phyloP scores from a whole-genome alignment of 257 asterid species.

The Solanum lycopersicoides region DNA sequence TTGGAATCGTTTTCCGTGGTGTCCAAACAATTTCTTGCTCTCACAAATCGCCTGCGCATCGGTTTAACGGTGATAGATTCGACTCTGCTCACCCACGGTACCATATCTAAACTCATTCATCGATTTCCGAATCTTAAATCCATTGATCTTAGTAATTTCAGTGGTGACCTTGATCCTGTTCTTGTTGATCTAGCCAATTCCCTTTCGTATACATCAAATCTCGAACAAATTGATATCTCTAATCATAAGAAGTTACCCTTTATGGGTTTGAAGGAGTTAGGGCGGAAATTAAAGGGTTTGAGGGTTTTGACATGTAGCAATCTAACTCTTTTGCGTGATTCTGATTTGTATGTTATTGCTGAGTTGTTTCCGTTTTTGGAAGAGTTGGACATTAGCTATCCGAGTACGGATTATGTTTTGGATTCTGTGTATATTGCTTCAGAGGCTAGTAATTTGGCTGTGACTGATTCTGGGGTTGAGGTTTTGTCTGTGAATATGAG shows the following conservation, averaged over 20 bases:
- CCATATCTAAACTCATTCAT: not conserved
- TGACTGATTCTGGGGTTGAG: conserved; percentile 9
- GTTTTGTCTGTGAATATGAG: not conserved
- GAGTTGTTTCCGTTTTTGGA: not conserved
- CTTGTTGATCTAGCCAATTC: not conserved
- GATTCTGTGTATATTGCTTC: not conserved
- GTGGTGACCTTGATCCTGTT: not conserved
- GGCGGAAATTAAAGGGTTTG: not conserved
- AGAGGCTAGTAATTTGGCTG: not conserved
- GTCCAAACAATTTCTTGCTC: conserved; percentile 2
- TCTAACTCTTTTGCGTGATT: not conserved
- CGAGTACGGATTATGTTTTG: not conserved
- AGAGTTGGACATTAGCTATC: conserved; percentile 8
- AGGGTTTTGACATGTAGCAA: conserved; percentile 6
- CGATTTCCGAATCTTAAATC: conserved; percentile 3
- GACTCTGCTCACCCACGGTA: not conserved
- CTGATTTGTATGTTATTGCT: conserved; percentile 1
- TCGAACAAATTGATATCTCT: conserved; percentile 1
- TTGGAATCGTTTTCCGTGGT: conserved; percentile 11
- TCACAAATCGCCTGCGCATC: conserved; percentile 2
- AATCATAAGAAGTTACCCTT: not conserved
- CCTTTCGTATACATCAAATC: not conserved
- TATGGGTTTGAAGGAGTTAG: not conserved
- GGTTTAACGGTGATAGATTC: not conserved
- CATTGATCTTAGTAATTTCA: not conserved